Conservation (phyloP, 169 alveolate genomes). For the Perkinsus olseni region DNA sequence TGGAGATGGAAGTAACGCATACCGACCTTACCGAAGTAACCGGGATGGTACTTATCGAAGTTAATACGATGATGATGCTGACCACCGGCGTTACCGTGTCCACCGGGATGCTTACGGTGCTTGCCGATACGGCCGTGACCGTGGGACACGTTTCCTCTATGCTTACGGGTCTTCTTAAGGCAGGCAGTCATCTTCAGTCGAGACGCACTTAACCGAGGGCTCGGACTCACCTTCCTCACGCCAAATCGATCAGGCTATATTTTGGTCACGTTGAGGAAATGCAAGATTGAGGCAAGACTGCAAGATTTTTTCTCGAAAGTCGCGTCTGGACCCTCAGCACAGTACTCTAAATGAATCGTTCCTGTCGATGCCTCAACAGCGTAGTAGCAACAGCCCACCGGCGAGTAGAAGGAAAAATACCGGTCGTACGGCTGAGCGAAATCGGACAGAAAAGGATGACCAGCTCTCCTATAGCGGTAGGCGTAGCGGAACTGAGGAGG, state of each 20-base stretch:
- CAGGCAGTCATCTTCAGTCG: conserved; percentile 66
- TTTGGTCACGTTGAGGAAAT: background rate
- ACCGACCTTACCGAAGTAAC: conserved; percentile 97
- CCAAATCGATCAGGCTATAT: background rate
- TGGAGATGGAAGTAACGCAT: conserved; percentile 92
- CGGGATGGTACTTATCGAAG: conserved; percentile 93
- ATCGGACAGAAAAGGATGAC: background rate
- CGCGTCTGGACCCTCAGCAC: no score
- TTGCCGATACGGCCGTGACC: conserved; percentile 99
- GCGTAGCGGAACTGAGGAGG: background rate
- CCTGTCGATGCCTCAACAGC: background rate
- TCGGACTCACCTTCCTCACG: background rate
- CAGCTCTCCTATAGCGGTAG: background rate
- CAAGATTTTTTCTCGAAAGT: background rate
- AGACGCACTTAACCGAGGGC: background rate
- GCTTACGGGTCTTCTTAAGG: conserved; percentile 89
- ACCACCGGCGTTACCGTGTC: conserved; percentile 98
- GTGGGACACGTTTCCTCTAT: conserved; percentile 96
- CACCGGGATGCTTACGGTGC: conserved; percentile 99
- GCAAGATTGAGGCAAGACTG: background rate
- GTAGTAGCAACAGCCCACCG: no score
- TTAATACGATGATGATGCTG: conserved; percentile 88
- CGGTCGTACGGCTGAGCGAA: background rate
- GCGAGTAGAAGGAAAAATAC: no score
- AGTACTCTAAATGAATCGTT: background rate